These are phyloP conservation scores for Gomphus bonarii DNA, from an alignment of 1,284 basidiomycete genomes.

Conservation along the genomic window DNA sequence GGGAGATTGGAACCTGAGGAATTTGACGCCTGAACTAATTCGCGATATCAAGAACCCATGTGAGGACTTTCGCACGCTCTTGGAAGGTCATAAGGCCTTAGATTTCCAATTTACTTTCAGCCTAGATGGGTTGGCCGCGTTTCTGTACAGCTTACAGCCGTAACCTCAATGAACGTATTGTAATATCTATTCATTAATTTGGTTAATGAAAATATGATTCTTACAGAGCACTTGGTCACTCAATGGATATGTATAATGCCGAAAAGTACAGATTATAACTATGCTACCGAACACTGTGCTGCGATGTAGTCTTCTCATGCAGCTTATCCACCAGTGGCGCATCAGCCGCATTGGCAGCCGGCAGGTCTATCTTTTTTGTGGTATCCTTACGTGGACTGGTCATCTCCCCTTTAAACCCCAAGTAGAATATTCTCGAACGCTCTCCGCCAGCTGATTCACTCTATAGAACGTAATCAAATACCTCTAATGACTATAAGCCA, in stretches of 20 bases:
- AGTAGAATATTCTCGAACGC: slow-evolving; percentile 54
- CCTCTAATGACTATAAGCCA: not conserved
- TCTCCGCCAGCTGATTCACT: slow-evolving; percentile 57
- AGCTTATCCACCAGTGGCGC: slow-evolving; percentile 52
- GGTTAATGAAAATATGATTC: no score
- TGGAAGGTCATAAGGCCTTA: no score
- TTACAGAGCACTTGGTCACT: no score
- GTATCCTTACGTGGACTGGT: slow-evolving; percentile 46
- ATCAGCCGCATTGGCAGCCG: slow-evolving; percentile 60
- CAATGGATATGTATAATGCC: no score
- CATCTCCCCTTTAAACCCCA: slow-evolving; percentile 74
- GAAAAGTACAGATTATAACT: no score
- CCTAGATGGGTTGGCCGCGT: no score
- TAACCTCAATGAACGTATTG: no score
- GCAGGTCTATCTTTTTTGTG: slow-evolving; percentile 53
- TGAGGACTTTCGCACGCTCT: no score
- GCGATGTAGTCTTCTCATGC: slow-evolving; percentile 42
- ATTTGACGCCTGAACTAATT: not conserved
- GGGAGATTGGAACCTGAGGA: not conserved
- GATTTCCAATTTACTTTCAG: no score
- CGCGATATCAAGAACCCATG: no score
- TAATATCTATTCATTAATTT: no score
- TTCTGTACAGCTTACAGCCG: no score
- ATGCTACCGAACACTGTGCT: slow-evolving; percentile 28
- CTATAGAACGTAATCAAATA: slow-evolving; percentile 24